Evolutionary conservation across 176 grass and related monocot genomes (phyloP), one percentile per base, ranked within the genome.

Genomic region (Phyllostachys edulis): DNA sequence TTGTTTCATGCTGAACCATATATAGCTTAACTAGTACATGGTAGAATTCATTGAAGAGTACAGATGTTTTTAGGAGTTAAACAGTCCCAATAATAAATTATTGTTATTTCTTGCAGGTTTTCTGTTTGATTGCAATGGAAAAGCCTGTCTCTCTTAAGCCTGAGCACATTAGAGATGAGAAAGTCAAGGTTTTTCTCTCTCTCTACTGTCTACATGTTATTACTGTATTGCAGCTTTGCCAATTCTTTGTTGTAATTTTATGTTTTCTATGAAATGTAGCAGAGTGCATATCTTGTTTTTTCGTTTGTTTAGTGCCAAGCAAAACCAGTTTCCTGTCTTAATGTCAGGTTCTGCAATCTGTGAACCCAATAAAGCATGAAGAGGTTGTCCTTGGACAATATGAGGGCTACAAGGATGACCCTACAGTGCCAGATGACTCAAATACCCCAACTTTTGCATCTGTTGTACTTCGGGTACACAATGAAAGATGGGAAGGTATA

Each of bases 121-220:
- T 98, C 80, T 98, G 96, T 91, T 92, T 98, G 84, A 85, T 98
- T 91, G 96, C 96, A 51, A 98, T 98, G 96, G 96, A 98, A 84
- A 98, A 98, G 77, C 96, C 96, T 68, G 80, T 98, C 71, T 98
- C 96, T 59, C 96, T 98, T 87, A 93, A 85, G 90, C 96, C 96
- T 80, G 96, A 98, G 89, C 96, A 98, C 85, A 98, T 98, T 68
- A 87, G 96, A 93, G 96, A 98, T 94, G 96, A 98, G 82, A 99
- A 99, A 99, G 97, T 99, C 88, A 99, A 99, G 97, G 97, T 99
- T n/a, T 65, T 81, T 67, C 60, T 40, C 70, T 86, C 41, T 80
- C 83, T 79, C 27, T 69, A 80, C 59, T 61, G 60, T 63, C 26
- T 60, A 16, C 37, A 64, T 38, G 45, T 70, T 84, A 85, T 9